Percentiles rank a stretch among this genome's conserved stretches.
phyloP scores from a whole-genome alignment of 805 yeast species.

The Clavispora asparagi region DNA sequence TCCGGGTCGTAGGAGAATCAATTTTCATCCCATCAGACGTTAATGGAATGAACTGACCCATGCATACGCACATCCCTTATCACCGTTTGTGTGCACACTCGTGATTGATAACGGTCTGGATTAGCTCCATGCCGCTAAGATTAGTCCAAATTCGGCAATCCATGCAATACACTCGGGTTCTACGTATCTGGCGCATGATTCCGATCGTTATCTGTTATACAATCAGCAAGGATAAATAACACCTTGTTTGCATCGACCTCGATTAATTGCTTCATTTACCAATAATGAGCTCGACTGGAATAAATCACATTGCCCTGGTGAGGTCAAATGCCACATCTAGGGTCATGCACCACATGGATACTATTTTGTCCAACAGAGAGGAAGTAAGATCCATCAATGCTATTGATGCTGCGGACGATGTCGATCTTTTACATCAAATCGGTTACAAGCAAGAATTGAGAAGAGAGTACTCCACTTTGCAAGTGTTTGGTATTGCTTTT shows the following conservation, averaged over 20 bases:
- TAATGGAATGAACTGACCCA: no score
- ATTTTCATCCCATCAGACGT: no score
- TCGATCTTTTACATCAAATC: conserved; percentile 2
- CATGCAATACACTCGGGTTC: no score
- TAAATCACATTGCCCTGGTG: neutral
- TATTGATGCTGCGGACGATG: conserved; percentile 2
- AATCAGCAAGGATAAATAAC: neutral
- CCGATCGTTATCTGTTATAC: no score
- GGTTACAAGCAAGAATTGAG: conserved; percentile 2
- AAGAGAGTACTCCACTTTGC: conserved; percentile 1
- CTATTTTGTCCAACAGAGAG: conserved; percentile 3
- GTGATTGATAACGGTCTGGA: no score
- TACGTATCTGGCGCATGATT: no score
- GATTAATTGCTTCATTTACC: neutral
- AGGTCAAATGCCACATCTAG: neutral
- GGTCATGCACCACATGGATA: conserved; percentile 1
- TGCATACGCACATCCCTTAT: no score
- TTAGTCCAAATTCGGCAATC: no score
- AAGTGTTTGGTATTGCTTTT: conserved; percentile 3
- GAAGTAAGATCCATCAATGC: conserved; percentile 3
- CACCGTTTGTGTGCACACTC: no score
- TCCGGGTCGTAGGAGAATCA: no score
- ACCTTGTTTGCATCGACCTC: neutral
- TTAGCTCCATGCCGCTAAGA: no score
- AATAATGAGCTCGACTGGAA: conserved; percentile 3